phyloP scores from a whole-genome alignment of 768 basidiomycete genomes.

The Gymnopilus dilepis region DNA sequence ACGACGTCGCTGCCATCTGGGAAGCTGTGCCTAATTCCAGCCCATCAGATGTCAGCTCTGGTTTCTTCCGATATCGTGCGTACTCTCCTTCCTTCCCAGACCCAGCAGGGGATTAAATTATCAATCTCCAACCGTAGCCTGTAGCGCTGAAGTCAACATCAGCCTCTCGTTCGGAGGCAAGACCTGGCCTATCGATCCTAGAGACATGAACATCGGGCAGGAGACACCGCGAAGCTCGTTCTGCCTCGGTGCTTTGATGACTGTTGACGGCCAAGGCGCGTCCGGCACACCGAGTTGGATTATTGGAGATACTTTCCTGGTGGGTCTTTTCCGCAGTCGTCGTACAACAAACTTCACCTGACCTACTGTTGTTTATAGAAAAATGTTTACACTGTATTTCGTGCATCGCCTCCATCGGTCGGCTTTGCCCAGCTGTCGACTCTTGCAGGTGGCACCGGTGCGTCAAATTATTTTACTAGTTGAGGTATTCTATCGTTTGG shows the following conservation, averaged over 20 bases:
- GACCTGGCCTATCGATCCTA: slow-evolving; percentile 72
- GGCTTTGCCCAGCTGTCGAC: slow-evolving; percentile 57
- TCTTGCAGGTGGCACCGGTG: slow-evolving; percentile 47
- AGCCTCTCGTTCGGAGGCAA: slow-evolving; percentile 80
- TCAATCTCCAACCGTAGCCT: slow-evolving; percentile 53
- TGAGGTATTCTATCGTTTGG: background rate
- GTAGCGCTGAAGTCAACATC: slow-evolving; percentile 56
- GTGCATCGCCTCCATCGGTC: slow-evolving; percentile 50
- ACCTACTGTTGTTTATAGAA: slow-evolving; percentile 36
- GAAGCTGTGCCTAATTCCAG: slow-evolving; percentile 63
- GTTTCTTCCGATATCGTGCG: slow-evolving; percentile 84
- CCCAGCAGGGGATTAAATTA: background rate
- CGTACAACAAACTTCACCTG: background rate
- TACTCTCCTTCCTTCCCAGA: slow-evolving; percentile 7
- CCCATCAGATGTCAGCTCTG: slow-evolving; percentile 48
- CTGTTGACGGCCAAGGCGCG: slow-evolving; percentile 49
- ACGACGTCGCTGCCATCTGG: slow-evolving; percentile 66
- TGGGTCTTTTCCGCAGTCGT: slow-evolving; percentile 33
- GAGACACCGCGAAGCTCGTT: slow-evolving; percentile 36
- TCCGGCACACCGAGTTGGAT: slow-evolving; percentile 59
- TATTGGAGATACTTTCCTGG: slow-evolving; percentile 76
- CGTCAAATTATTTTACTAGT: slow-evolving; percentile 16
- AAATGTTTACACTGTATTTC: slow-evolving; percentile 59
- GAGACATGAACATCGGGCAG: slow-evolving; percentile 81
- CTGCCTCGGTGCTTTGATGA: slow-evolving; percentile 68